These are phyloP conservation scores for Orbilia oligospora DNA, from an alignment of 2,329 filamentous ascomycete species.

Conservation along the genomic window DNA sequence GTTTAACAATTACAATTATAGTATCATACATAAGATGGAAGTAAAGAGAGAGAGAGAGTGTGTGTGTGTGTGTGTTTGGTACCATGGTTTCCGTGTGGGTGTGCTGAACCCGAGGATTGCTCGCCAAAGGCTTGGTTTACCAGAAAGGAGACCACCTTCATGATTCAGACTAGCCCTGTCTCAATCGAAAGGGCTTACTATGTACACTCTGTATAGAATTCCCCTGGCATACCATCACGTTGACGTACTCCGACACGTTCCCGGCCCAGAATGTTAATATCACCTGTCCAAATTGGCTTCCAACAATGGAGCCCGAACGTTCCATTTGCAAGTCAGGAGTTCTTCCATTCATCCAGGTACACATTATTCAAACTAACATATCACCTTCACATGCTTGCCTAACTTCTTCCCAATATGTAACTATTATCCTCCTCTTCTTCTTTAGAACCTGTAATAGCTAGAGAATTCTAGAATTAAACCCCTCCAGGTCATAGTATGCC, in stretches of 20 bases:
- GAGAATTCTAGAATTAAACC: too few relatives aligned
- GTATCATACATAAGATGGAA: neutral
- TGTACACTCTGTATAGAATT: too few relatives aligned
- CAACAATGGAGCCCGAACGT: constrained; percentile 8
- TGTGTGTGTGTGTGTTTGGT: too few relatives aligned
- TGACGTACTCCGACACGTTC: constrained; percentile 34
- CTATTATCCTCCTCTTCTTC: neutral
- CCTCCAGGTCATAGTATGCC: too few relatives aligned
- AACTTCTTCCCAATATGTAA: neutral
- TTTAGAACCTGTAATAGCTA: too few relatives aligned
- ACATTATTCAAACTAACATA: neutral
- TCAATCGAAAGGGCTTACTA: neutral
- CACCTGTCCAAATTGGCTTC: constrained; percentile 20
- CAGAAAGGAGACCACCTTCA: constrained; percentile 2
- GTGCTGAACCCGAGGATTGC: constrained; percentile 24
- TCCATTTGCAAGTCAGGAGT: constrained; percentile 38
- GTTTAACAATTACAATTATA: neutral
- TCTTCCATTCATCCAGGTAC: neutral
- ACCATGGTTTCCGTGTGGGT: neutral
- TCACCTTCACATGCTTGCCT: neutral
- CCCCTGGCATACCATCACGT: constrained; percentile 46
- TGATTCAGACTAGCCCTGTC: neutral
- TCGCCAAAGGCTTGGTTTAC: constrained; percentile 18
- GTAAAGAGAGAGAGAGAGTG: neutral
- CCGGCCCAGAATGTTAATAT: constrained; percentile 45